Evolutionary conservation across 352 stramenopile genomes (phyloP).

Genomic region (Phytophthora fragariae): DNA sequence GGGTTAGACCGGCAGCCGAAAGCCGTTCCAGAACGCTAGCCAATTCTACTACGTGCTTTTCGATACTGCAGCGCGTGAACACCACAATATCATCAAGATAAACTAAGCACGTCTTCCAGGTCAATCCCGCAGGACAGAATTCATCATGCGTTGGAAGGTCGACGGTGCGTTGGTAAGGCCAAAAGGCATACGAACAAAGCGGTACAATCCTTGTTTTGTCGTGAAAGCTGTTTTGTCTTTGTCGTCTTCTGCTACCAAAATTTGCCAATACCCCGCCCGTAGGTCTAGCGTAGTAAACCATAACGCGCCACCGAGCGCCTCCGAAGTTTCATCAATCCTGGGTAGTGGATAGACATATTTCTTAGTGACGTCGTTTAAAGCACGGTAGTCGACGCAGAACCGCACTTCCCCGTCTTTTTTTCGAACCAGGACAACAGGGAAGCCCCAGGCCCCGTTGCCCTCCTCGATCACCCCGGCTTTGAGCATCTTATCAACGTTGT

Average conservation of each 20-base stretch:
- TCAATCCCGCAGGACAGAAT: slow-evolving; percentile 25
- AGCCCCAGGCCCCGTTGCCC: too few relatives aligned
- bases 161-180: slow-evolving; percentile 22
- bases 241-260: slow-evolving; percentile 6
- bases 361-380: too few relatives aligned
- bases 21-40: slow-evolving; percentile 26
- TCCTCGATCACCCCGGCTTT: too few relatives aligned
- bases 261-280: slow-evolving; percentile 23
- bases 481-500: slow-evolving; percentile 20
- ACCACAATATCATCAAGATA: slow-evolving; percentile 37
- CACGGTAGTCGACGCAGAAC: too few relatives aligned
- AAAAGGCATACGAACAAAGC: slow-evolving; percentile 1
- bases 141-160: slow-evolving; percentile 41
- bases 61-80: too few relatives aligned
- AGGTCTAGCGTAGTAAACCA: too few relatives aligned
- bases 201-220: slow-evolving; percentile 21
- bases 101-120: slow-evolving; percentile 30
- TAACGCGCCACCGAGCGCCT: too few relatives aligned
- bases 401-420: too few relatives aligned
- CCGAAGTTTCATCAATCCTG: too few relatives aligned
- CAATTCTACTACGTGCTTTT: slow-evolving; percentile 27
- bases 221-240: slow-evolving; percentile 33
- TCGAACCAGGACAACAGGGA: too few relatives aligned
- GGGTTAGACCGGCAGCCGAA: slow-evolving; percentile 15
- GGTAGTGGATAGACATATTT: too few relatives aligned